These are phyloP conservation scores for Podaxis mareebaensis DNA, from an alignment of 768 basidiomycete genomes.

Conservation along the genomic window DNA sequence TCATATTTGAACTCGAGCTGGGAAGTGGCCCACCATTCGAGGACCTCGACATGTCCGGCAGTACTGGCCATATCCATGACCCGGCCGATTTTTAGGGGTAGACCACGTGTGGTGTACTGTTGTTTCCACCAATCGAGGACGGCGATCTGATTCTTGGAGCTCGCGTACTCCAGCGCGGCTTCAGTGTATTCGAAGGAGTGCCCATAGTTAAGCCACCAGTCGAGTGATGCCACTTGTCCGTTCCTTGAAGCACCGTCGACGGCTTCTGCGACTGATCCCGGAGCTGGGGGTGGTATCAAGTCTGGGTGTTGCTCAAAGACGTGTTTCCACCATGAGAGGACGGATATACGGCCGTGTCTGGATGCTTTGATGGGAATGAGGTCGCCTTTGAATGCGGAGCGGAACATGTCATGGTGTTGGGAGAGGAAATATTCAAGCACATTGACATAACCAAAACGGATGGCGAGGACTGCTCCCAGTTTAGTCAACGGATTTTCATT, in stretches of 20 bases:
- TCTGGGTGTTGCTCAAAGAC: slow-evolving; percentile 61
- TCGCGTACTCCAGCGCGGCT: slow-evolving; percentile 77
- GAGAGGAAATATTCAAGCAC: slow-evolving; percentile 75
- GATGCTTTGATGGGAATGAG: slow-evolving; percentile 80
- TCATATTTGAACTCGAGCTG: slow-evolving; percentile 81
- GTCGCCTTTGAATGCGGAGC: slow-evolving; percentile 62
- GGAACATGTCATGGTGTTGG: slow-evolving; percentile 64
- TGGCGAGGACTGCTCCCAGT: slow-evolving; percentile 62
- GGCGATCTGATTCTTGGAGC: slow-evolving; percentile 71
- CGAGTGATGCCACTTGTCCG: slow-evolving; percentile 71
- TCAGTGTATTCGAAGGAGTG: slow-evolving; percentile 75
- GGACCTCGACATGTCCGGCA: slow-evolving; percentile 70
- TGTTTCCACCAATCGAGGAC: slow-evolving; percentile 85
- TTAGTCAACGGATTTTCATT: slow-evolving; percentile 61
- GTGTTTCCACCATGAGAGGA: slow-evolving; percentile 84
- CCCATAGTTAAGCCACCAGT: slow-evolving; percentile 80
- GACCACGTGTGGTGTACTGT: slow-evolving; percentile 44
- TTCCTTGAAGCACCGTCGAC: slow-evolving; percentile 79
- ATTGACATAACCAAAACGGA: slow-evolving; percentile 76
- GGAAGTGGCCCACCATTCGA: slow-evolving; percentile 86
- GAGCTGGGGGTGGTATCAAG: slow-evolving; percentile 54
- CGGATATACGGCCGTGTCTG: slow-evolving; percentile 65
- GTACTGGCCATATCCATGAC: slow-evolving; percentile 86
- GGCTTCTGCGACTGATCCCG: slow-evolving; percentile 61
- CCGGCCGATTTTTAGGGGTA: slow-evolving; percentile 79